phyloP scores from a whole-genome alignment of 257 asterid species.

The Solanum pimpinellifolium region DNA sequence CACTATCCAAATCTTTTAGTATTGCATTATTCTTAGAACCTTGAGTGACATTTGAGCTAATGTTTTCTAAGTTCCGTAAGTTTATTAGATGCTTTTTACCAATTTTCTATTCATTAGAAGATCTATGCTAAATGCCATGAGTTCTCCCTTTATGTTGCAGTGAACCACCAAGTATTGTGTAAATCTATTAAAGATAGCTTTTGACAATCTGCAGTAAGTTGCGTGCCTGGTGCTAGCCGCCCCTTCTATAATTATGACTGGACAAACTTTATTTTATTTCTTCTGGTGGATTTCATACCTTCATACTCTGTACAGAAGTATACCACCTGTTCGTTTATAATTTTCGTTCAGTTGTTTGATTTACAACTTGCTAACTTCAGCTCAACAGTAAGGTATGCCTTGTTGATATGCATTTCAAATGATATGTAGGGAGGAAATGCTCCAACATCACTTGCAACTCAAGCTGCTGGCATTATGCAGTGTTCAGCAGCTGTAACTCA shows the following conservation, averaged over 20 bases:
- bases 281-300: not conserved
- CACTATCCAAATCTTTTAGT: not conserved
- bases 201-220: not conserved
- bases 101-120: not conserved
- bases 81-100: not conserved
- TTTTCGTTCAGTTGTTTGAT: not conserved
- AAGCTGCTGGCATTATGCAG: slow-evolving; percentile 71
- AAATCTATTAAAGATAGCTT: not conserved
- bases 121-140: not conserved
- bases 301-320: not conserved
- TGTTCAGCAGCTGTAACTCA: slow-evolving; percentile 49
- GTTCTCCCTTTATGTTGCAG: not conserved
- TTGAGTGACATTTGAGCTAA: not conserved
- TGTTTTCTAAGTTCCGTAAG: not conserved
- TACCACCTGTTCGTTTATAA: not conserved
- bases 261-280: not conserved
- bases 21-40: not conserved
- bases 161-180: not conserved
- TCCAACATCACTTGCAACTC: slow-evolving; percentile 65
- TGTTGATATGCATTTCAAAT: slow-evolving; percentile 22
- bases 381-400: not conserved
- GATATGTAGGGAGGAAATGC: slow-evolving; percentile 64
- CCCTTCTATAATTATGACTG: not conserved
- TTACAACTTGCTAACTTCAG: not conserved
- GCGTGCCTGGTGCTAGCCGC: not conserved